A percentile compares a stretch with the other conserved stretches of the same genome.
These are phyloP conservation scores for Albifimbria verrucaria DNA, from an alignment of 2,329 filamentous ascomycete species.

Conservation along the genomic window DNA sequence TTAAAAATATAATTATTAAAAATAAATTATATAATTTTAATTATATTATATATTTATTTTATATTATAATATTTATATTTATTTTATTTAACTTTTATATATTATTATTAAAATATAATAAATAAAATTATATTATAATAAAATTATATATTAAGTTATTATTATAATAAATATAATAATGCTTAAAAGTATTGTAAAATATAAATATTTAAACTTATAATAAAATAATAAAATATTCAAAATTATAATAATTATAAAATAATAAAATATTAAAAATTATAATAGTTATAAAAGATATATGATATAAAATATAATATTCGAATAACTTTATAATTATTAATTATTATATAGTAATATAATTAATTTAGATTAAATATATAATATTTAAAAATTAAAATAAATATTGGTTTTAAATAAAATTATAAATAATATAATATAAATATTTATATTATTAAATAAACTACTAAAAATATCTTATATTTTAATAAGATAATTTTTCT, in stretches of 20 bases:
- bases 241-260: background rate
- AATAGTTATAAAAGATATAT: background rate
- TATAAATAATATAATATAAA: conserved; percentile 1
- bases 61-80: too few relatives aligned
- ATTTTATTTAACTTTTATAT: background rate
- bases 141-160: background rate
- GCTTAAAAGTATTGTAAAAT: too few relatives aligned
- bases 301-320: background rate
- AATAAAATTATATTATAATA: background rate
- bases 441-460: background rate
- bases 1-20: background rate
- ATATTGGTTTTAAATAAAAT: background rate
- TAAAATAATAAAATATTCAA: background rate
- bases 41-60: background rate
- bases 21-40: background rate
- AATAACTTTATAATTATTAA: conserved; percentile 1
- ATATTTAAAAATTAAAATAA: conserved; percentile 3
- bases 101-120: background rate
- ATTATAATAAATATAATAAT: background rate
- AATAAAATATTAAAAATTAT: background rate
- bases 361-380: background rate
- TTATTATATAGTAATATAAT: background rate
- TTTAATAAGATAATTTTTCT: conserved; percentile 1
- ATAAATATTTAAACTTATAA: too few relatives aligned
- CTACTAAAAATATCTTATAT: background rate